A percentile compares a stretch with the other conserved stretches of the same genome.
Evolutionary conservation across 2,329 filamentous ascomycete genomes (phyloP).

Genomic region (Colletotrichum neosansevieriae): DNA sequence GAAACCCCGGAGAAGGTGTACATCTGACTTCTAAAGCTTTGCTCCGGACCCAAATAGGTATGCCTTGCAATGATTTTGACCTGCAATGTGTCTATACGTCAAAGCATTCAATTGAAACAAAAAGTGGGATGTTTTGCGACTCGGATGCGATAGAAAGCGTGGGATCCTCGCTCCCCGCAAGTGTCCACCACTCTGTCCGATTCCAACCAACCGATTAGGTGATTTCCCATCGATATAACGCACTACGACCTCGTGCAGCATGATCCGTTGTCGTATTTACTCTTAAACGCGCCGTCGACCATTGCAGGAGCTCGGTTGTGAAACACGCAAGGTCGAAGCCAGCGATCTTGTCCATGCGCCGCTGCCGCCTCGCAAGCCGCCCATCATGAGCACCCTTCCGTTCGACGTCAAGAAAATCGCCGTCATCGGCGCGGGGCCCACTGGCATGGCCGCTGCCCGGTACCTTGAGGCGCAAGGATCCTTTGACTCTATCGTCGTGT

Average conservation of each 20-base stretch:
- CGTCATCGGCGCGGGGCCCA: constrained; percentile 85
- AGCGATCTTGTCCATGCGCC: not conserved
- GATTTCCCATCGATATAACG: constrained; percentile 39
- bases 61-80: constrained; percentile 1
- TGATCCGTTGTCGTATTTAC: not conserved
- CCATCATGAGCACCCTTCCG: constrained; percentile 13
- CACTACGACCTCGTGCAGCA: constrained; percentile 23
- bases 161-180: constrained; percentile 16
- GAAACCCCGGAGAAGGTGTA: too few species aligned
- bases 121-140: constrained; percentile 1
- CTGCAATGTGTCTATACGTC: not conserved
- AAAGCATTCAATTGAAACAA: constrained; percentile 2
- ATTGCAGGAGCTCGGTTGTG: not conserved
- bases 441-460: constrained; percentile 83
- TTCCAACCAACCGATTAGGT: constrained; percentile 34
- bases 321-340: constrained; percentile 4
- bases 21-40: constrained; percentile 1
- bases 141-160: not conserved
- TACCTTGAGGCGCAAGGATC: constrained; percentile 77
- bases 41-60: constrained; percentile 26
- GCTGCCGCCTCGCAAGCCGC: not conserved
- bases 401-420: constrained; percentile 74
- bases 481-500: constrained; percentile 80
- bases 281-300: constrained; percentile 8
- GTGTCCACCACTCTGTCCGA: constrained; percentile 31